Percentiles rank a stretch among this genome's conserved stretches.
Evolutionary conservation across 2,329 filamentous ascomycete genomes (phyloP).

Genomic region (Laburnicola sp.): DNA sequence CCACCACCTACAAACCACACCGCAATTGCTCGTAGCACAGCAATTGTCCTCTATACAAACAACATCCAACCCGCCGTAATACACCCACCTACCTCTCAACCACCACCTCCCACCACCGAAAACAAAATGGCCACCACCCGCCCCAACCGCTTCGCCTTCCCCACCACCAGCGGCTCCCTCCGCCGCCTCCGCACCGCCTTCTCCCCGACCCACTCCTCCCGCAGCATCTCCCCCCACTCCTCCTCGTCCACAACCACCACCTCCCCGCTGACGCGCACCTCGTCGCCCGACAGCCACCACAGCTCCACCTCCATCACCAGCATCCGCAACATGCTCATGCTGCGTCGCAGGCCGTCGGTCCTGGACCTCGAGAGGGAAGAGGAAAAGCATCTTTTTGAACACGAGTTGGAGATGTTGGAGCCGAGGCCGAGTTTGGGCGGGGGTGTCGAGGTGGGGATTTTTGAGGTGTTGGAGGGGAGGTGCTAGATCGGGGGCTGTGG

Average conservation of each 20-base stretch:
- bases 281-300: slow-evolving; percentile 34
- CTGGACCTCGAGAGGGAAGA: slow-evolving; percentile 44
- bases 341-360: slow-evolving; percentile 38
- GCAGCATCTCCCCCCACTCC: slow-evolving; percentile 34
- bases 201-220: slow-evolving; percentile 36
- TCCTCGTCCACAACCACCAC: slow-evolving; percentile 32
- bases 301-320: slow-evolving; percentile 24
- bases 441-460: slow-evolving; percentile 38
- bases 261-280: slow-evolving; percentile 35
- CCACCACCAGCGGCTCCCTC: slow-evolving; percentile 32
- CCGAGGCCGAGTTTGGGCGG: slow-evolving; percentile 29
- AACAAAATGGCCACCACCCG: slow-evolving; percentile 40
- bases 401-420: slow-evolving; percentile 39
- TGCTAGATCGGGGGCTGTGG: no score
- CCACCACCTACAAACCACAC: background rate
- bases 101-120: slow-evolving; percentile 8
- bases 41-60: slow-evolving; percentile 6
- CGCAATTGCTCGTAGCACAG: slow-evolving; percentile 15
- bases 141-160: slow-evolving; percentile 43
- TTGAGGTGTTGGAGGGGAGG: slow-evolving; percentile 44
- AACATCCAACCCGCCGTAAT: background rate
- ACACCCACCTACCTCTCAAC: slow-evolving; percentile 7
- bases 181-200: slow-evolving; percentile 42
- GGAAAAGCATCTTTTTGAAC: slow-evolving; percentile 36
- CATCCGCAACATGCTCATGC: slow-evolving; percentile 37